Evolutionary conservation across 345 rosid species (phyloP).

Genomic region (Populus alba): DNA sequence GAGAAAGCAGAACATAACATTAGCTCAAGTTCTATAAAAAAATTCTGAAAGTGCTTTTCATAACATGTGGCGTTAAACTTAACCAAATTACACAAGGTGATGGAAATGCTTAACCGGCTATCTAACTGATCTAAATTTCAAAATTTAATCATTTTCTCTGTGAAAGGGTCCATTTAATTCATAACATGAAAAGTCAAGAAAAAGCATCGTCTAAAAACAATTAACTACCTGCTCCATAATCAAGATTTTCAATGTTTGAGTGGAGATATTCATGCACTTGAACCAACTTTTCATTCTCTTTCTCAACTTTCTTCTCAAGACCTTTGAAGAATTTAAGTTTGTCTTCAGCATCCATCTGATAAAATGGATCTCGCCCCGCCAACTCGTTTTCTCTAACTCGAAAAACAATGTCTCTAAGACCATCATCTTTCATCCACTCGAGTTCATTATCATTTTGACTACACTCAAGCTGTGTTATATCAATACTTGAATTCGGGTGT

Average conservation of each 20-base stretch:
- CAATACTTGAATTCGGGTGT: conserved; percentile 24
- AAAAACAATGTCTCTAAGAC: conserved; percentile 71
- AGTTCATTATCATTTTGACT: conserved; percentile 55
- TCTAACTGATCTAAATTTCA: neutral
- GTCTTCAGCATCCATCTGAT: conserved; percentile 63
- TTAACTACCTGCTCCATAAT: conserved; percentile 79
- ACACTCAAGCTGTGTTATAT: conserved; percentile 43
- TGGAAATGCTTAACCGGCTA: neutral
- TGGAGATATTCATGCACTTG: conserved; percentile 79
- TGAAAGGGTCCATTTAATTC: no score
- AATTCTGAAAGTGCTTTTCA: neutral
- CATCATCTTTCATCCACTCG: conserved; percentile 89
- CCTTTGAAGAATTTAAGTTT: conserved; percentile 74
- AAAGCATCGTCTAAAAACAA: conserved; percentile 3
- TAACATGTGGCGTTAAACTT: neutral
- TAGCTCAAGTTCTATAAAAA: conserved; percentile 15
- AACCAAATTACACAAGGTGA: neutral
- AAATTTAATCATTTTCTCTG: neutral
- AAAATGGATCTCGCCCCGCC: conserved; percentile 80
- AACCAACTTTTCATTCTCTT: conserved; percentile 64
- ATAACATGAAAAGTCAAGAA: neutral
- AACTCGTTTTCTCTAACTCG: conserved; percentile 87
- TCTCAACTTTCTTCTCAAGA: conserved; percentile 79
- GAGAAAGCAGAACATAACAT: conserved; percentile 22
- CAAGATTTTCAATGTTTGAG: conserved; percentile 81